Evolutionary conservation across 31 red algal genomes (phyloP), one percentile per base, ranked within the genome.

Genomic region (Pterothamnion heteromorphum): DNA sequence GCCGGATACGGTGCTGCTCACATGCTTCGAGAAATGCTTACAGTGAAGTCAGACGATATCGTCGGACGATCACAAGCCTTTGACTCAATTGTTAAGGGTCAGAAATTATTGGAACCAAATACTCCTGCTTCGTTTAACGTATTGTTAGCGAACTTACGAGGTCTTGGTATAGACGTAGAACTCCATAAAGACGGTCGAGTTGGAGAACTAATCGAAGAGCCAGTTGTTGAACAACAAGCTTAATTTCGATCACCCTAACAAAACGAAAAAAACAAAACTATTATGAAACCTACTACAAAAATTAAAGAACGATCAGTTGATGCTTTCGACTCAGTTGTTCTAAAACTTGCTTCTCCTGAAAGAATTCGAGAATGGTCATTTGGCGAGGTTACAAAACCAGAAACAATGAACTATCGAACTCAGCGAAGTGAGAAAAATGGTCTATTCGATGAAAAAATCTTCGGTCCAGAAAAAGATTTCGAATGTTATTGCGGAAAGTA

Each of bases 91-190:
- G 89, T 91, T 22, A 91, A 91, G 28, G 89, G 89, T 31, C 22
- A 91, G 28, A 4, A 91, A 26, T 26, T 87, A 26, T 91, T 31
- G n/a, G 28, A 91, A 31, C 14, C 9, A 14, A 80, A 80, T 87
- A 91, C 87, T 87, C 89, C 89, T 26, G 89, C 84, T n/a, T 87
- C 80, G 21, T 91, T 91, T 87, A 91, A 91, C 26, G 89, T 91
- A 4, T 87, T 91, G 80, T 26, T 91, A 28, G 4, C 84, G 37
- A 80, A 91, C 22, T 28, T 91, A 26, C 89, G 78, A 4, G 89
- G 26, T 14, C 4, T 91, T 30, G 74, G 89, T 18, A n/a, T 91
- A 35, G 81, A 91, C 32, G 32, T 91, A 9, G 9, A 26, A 22
- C 9, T 9, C 18, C 9, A 22, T 21, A 80, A 74, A 78, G 9